Evolutionary conservation across 2,329 filamentous ascomycete genomes (phyloP).

Genomic region (Cladobotryum mycophilum): DNA sequence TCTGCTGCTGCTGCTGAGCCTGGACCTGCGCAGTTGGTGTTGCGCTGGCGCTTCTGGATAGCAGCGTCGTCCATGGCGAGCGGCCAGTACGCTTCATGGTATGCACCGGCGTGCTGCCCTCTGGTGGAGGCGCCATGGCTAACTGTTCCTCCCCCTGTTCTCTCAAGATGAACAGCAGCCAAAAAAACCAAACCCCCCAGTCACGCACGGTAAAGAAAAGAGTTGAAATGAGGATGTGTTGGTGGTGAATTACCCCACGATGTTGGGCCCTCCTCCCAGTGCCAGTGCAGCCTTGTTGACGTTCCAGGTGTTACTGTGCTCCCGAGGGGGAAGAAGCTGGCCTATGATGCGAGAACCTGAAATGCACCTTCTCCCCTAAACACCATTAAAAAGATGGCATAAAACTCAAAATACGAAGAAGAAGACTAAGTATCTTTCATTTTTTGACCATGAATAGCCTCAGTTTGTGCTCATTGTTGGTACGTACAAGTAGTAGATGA

Average conservation of each 20-base stretch:
- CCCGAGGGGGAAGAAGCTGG: no score
- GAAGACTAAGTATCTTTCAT: no score
- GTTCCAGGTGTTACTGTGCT: background rate
- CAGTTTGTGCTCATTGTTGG: background rate
- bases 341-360: no score
- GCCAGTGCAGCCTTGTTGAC: background rate
- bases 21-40: background rate
- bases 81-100: conserved; percentile 12
- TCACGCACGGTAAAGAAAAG: no score
- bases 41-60: background rate
- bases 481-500: background rate
- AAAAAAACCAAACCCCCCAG: no score
- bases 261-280: background rate
- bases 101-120: background rate
- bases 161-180: background rate
- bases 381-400: no score
- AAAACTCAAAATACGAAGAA: background rate
- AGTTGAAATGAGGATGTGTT: no score
- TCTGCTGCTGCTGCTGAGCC: background rate
- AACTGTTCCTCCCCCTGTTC: background rate
- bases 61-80: background rate
- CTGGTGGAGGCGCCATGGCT: background rate
- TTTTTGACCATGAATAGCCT: background rate
- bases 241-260: background rate
- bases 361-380: no score